Evolutionary conservation across 768 basidiomycete genomes (phyloP).

Genomic region (Mrakia blollopis): DNA sequence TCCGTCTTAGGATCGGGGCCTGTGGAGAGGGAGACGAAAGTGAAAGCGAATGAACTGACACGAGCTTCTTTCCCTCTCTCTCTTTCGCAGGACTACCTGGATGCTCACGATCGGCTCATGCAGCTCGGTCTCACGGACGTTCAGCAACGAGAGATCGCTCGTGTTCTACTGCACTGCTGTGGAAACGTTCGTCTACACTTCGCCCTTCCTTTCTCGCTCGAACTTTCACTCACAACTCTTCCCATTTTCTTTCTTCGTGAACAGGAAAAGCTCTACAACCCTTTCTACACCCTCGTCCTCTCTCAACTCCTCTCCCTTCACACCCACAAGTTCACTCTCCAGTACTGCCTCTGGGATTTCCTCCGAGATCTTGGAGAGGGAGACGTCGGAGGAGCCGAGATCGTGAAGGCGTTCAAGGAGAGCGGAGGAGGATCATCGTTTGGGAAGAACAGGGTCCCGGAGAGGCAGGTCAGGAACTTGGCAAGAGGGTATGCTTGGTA

Average conservation of each 20-base stretch:
- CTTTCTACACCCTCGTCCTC: slow-evolving; percentile 85
- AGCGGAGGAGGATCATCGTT: background rate
- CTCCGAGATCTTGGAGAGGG: slow-evolving; percentile 82
- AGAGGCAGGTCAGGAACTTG: slow-evolving; percentile 58
- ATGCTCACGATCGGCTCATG: slow-evolving; percentile 83
- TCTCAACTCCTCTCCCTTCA: slow-evolving; percentile 68
- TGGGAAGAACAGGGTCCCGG: slow-evolving; percentile 48
- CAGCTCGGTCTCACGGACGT: slow-evolving; percentile 78
- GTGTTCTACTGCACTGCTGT: slow-evolving; percentile 86
- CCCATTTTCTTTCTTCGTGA: background rate
- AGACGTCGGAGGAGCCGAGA: slow-evolving; percentile 69
- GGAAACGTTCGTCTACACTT: slow-evolving; percentile 37
- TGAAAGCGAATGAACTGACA: background rate
- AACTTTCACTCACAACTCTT: background rate
- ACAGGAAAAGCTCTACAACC: slow-evolving; percentile 88
- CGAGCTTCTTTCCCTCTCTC: background rate
- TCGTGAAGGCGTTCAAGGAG: slow-evolving; percentile 58
- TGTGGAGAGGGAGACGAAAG: background rate
- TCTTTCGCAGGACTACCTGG: slow-evolving; percentile 74
- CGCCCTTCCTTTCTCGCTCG: background rate
- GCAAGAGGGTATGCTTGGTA: slow-evolving; percentile 89
- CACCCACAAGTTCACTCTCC: slow-evolving; percentile 88
- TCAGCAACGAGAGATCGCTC: slow-evolving; percentile 91
- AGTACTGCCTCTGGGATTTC: slow-evolving; percentile 96
- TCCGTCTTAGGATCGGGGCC: too few species aligned